Conservation (phyloP, 192 early-diverging fungal genomes). For the Thoreauomyces humboldtii region DNA sequence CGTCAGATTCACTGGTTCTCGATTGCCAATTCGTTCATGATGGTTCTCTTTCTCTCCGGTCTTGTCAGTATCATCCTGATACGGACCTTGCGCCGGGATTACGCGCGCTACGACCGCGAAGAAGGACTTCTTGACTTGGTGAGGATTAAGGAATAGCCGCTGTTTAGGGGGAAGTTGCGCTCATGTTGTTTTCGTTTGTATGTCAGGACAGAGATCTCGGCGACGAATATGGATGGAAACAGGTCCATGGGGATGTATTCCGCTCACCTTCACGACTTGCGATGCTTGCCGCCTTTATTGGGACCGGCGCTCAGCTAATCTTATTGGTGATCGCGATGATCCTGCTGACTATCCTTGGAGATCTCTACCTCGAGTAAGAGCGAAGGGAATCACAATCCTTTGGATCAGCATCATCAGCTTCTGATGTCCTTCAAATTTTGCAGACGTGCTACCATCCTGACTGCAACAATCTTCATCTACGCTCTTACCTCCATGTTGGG, state of each 20-base stretch:
- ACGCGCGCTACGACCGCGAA: constrained; percentile 85
- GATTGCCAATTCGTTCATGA: constrained; percentile 89
- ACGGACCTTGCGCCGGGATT: constrained; percentile 87
- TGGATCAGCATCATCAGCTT: too few species aligned
- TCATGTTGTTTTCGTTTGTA: constrained; percentile 19
- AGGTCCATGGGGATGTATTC: constrained; percentile 97
- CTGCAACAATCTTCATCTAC: constrained; percentile 76
- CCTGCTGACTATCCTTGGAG: constrained; percentile 34
- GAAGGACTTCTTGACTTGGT: constrained; percentile 67
- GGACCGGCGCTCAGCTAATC: constrained; percentile 69
- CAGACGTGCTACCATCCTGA: constrained; percentile 70
- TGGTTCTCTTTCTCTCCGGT: constrained; percentile 87
- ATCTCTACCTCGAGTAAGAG: constrained; percentile 44
- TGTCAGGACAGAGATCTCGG: constrained; percentile 64
- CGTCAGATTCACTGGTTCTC: constrained; percentile 88
- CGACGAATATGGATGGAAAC: constrained; percentile 98
- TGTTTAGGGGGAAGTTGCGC: not conserved
- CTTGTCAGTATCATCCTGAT: constrained; percentile 89
- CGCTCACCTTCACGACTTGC: constrained; percentile 75
- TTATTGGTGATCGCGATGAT: constrained; percentile 35
- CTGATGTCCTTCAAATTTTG: not conserved
- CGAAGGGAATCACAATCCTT: not conserved
- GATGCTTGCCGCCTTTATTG: constrained; percentile 75
- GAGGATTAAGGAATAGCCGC: constrained; percentile 5
- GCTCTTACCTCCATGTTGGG: constrained; percentile 66